Percentiles rank a stretch among this genome's conserved stretches.
These are phyloP conservation scores for Neurospora sp. DNA, from an alignment of 495 filamentous ascomycete species.

Conservation along the genomic window DNA sequence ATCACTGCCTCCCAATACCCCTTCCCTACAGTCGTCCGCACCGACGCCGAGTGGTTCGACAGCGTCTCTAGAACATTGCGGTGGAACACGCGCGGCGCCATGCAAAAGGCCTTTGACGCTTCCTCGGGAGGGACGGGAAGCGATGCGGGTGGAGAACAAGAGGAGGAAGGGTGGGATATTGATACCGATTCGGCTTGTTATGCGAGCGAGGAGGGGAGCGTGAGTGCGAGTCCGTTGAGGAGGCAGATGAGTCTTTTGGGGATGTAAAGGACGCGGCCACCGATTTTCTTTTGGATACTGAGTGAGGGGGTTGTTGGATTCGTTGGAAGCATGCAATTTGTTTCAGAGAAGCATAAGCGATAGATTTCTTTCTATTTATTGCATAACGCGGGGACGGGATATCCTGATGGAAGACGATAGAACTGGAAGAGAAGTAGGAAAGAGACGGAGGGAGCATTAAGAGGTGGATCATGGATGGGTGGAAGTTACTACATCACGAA, in stretches of 20 bases:
- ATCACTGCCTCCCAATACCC: conserved; percentile 91
- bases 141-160: conserved; percentile 28
- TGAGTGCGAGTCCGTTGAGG: conserved; percentile 52
- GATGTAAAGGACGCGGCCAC: conserved; percentile 17
- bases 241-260: conserved; percentile 56
- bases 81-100: conserved; percentile 83
- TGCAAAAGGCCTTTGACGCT: conserved; percentile 70
- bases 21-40: conserved; percentile 83
- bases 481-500: too few species aligned
- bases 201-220: conserved; percentile 52
- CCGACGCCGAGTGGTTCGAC: conserved; percentile 85
- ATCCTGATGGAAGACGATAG: not conserved
- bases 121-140: conserved; percentile 16
- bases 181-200: conserved; percentile 66
- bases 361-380: not conserved
- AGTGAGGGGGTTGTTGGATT: not conserved
- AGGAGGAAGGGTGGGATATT: conserved; percentile 65
- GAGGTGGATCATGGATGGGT: too few species aligned
- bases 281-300: not conserved
- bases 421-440: not conserved
- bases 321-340: not conserved
- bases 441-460: not conserved
- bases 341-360: not conserved
- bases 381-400: not conserved
- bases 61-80: conserved; percentile 80